phyloP scores from a whole-genome alignment of 2,329 filamentous ascomycete genomes.

The Colletotrichum siamense region DNA sequence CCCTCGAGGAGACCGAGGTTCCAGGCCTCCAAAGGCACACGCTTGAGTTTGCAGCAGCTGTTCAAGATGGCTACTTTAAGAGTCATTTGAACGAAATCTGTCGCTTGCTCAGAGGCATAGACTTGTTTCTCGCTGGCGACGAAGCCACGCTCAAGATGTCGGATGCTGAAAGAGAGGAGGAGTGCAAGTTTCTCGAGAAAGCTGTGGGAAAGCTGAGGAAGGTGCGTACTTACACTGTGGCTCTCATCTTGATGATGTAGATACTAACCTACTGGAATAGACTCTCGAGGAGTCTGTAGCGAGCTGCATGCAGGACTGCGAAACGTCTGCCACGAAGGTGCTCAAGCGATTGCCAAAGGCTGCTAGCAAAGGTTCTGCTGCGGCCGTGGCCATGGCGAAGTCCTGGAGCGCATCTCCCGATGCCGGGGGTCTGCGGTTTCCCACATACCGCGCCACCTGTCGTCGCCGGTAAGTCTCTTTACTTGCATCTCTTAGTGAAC shows the following conservation, averaged over 20 bases:
- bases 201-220: background rate
- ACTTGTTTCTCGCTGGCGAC: background rate
- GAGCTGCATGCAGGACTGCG: background rate
- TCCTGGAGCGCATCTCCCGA: slow-evolving; percentile 19
- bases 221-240: background rate
- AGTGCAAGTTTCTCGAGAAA: background rate
- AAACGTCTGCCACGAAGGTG: background rate
- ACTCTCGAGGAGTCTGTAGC: background rate
- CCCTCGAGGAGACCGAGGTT: slow-evolving; percentile 61
- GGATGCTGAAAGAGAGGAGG: background rate
- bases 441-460: slow-evolving; percentile 40
- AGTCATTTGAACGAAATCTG: background rate
- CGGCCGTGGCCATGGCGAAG: slow-evolving; percentile 34
- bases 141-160: background rate
- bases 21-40: slow-evolving; percentile 65
- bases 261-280: background rate
- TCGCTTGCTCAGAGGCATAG: background rate
- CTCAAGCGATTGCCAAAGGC: background rate
- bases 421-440: slow-evolving; percentile 23
- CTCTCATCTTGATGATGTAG: background rate
- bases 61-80: background rate
- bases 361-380: background rate
- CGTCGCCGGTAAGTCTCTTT: slow-evolving; percentile 46
- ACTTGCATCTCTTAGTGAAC: background rate
- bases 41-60: slow-evolving; percentile 56